These are phyloP conservation scores for Acanthamoeba quina DNA, from an alignment of 208 protist species.

Conservation along the genomic window DNA sequence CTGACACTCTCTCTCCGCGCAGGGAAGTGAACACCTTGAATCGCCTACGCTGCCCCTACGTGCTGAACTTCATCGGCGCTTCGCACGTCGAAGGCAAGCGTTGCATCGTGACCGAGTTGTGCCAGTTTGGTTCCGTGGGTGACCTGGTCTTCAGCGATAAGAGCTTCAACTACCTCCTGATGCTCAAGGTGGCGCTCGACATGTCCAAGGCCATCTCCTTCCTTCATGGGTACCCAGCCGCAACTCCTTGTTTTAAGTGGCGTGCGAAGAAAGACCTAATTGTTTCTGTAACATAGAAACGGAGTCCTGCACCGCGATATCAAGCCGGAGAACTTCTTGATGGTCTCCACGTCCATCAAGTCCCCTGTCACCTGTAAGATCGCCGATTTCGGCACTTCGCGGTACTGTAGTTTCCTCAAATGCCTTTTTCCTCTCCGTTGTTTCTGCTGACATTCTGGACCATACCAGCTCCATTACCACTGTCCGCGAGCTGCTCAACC, in stretches of 20 bases:
- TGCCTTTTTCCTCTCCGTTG: not conserved
- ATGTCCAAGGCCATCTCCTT: conserved; percentile 62
- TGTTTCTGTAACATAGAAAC: not conserved
- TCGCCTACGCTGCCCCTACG: conserved; percentile 40
- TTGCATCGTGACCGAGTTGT: conserved; percentile 61
- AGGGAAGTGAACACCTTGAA: conserved; percentile 49
- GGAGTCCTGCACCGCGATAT: conserved; percentile 65
- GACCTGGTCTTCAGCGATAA: conserved; percentile 61
- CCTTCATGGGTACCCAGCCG: not conserved
- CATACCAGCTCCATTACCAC: not conserved
- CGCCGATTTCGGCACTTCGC: conserved; percentile 63
- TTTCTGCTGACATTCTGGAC: not conserved
- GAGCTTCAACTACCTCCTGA: conserved; percentile 47
- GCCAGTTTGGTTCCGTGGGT: conserved; percentile 39
- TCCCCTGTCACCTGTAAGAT: conserved; percentile 21
- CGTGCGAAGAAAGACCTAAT: too few species aligned
- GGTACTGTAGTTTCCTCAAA: not conserved
- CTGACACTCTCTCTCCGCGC: not conserved
- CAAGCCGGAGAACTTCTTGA: conserved; percentile 66
- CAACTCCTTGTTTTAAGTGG: not conserved
- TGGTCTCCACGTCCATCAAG: conserved; percentile 14
- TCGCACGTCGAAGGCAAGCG: conserved; percentile 44
- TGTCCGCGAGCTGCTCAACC: conserved; percentile 55
- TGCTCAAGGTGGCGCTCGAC: conserved; percentile 68
- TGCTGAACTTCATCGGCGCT: conserved; percentile 65